phyloP scores from a whole-genome alignment of 768 basidiomycete genomes.

The Tylopilus cervinicoccineus region DNA sequence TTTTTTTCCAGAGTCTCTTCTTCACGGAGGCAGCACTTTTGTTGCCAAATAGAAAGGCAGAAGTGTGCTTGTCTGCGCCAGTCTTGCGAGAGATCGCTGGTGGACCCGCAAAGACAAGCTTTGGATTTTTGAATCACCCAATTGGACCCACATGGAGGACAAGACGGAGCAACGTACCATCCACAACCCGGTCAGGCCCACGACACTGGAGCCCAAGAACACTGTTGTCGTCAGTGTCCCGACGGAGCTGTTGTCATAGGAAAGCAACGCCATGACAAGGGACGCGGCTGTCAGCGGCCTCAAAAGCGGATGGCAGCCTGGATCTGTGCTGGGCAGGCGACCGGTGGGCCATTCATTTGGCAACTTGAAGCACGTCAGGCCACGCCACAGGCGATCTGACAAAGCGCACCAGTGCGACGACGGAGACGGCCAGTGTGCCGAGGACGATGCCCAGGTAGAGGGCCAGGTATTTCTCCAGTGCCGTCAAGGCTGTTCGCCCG shows the following conservation, averaged over 20 bases:
- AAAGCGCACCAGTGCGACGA: conserved; percentile 52
- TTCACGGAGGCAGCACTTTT: conserved; percentile 57
- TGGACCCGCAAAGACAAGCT: conserved; percentile 63
- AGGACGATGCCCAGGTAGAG: conserved; percentile 64
- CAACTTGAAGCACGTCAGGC: conserved; percentile 30
- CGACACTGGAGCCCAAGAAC: conserved; percentile 43
- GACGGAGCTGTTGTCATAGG: conserved; percentile 59
- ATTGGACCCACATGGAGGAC: conserved; percentile 8
- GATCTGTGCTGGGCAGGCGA: conserved; percentile 25
- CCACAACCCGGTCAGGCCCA: conserved; percentile 71
- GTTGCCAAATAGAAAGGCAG: conserved; percentile 76
- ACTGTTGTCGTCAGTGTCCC: conserved; percentile 54
- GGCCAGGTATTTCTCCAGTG: conserved; percentile 66
- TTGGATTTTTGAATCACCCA: conserved; percentile 12
- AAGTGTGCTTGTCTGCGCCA: conserved; percentile 80
- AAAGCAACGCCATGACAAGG: conserved; percentile 52
- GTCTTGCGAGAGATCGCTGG: conserved; percentile 61
- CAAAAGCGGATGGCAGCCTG: conserved; percentile 57
- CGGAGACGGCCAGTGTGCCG: conserved; percentile 47
- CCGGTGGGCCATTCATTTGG: conserved; percentile 38
- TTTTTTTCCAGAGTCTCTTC: conserved; percentile 53
- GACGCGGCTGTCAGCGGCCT: conserved; percentile 54
- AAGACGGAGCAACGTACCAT: conserved; percentile 44
- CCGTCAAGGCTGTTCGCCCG: conserved; percentile 46
- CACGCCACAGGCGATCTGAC: conserved; percentile 2